phyloP scores from a whole-genome alignment of 768 basidiomycete species.

The Lyophyllum atratum region DNA sequence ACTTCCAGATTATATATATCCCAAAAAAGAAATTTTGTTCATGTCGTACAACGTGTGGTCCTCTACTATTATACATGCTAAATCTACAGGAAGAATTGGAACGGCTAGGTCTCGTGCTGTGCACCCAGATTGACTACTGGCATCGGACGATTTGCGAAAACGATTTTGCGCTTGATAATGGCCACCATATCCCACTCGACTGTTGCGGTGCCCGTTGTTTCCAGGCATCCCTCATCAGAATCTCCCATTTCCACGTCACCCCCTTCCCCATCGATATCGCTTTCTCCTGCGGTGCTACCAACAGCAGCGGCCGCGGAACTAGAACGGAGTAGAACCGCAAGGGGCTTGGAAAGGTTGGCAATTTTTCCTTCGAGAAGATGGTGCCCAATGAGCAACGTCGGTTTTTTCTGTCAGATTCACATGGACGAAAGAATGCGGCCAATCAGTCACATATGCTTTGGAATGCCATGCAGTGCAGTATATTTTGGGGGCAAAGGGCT shows the following conservation, averaged over 20 bases:
- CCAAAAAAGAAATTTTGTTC: neutral
- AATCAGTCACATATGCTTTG: slow-evolving; percentile 6
- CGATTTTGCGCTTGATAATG: slow-evolving; percentile 78
- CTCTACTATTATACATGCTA: neutral
- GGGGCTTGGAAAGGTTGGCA: slow-evolving; percentile 71
- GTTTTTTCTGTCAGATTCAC: slow-evolving; percentile 56
- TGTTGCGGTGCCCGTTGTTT: slow-evolving; percentile 12
- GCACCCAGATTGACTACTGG: slow-evolving; percentile 47
- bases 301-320: slow-evolving; percentile 14
- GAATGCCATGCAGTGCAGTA: neutral
- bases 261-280: slow-evolving; percentile 10
- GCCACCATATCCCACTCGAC: slow-evolving; percentile 63
- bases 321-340: slow-evolving; percentile 70
- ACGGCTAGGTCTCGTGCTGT: neutral
- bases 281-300: slow-evolving; percentile 16
- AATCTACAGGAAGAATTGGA: neutral
- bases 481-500: slow-evolving; percentile 18
- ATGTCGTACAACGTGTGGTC: neutral
- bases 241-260: slow-evolving; percentile 20
- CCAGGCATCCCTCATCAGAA: slow-evolving; percentile 18
- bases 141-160: slow-evolving; percentile 84
- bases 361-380: slow-evolving; percentile 91
- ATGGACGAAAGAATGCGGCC: neutral
- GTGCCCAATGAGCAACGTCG: slow-evolving; percentile 82
- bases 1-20: slow-evolving; percentile 8